phyloP scores from a whole-genome alignment of 176 grass and related monocot species.

The Rhipidocladum racemiflorum region DNA sequence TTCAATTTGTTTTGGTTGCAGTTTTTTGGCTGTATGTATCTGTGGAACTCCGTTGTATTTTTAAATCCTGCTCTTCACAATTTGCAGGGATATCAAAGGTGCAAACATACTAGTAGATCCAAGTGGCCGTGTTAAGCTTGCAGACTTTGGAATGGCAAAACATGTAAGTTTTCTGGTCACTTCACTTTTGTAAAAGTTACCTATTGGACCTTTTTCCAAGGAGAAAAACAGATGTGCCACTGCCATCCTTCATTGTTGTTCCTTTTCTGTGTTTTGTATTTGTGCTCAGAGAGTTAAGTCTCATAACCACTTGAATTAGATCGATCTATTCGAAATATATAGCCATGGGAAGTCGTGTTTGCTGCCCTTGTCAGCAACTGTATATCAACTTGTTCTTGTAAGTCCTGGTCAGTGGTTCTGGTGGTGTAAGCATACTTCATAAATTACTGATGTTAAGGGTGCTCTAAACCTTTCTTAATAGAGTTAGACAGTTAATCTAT shows the following conservation, averaged over 20 bases:
- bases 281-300: background rate
- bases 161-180: conserved; percentile 60
- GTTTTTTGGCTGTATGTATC: conserved; percentile 1
- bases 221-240: conserved; percentile 20
- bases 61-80: conserved; percentile 10
- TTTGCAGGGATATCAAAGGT: conserved; percentile 94
- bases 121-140: conserved; percentile 96
- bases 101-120: conserved; percentile 98
- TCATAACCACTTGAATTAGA: conserved; percentile 26
- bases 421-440: conserved; percentile 10
- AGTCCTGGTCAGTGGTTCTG: background rate
- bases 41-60: conserved; percentile 21
- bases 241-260: background rate
- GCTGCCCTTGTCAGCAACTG: background rate
- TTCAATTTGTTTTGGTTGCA: conserved; percentile 16
- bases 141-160: conserved; percentile 99
- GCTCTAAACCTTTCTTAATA: background rate
- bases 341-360: background rate
- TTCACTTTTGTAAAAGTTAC: background rate
- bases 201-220: background rate
- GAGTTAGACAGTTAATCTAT: background rate
- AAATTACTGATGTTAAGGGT: conserved; percentile 1
- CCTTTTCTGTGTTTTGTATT: background rate
- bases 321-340: background rate
- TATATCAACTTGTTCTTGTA: conserved; percentile 3